phyloP scores from a whole-genome alignment of 192 early-diverging fungal species.

The Diversispora eburnea region DNA sequence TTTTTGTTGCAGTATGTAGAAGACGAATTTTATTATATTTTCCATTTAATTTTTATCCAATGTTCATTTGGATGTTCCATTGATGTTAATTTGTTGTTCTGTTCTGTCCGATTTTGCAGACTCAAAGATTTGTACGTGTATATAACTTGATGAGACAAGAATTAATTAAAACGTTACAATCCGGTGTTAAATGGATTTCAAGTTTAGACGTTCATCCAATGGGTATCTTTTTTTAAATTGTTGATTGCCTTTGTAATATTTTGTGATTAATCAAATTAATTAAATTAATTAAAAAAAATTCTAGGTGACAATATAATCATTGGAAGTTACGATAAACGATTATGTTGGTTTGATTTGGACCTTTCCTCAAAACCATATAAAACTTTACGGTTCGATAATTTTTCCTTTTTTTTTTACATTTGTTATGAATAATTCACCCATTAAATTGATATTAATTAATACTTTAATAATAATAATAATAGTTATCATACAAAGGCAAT shows the following conservation, averaged over 20 bases:
- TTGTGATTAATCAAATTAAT: constrained; percentile 23
- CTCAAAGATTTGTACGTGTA: constrained; percentile 88
- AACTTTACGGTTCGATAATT: constrained; percentile 60
- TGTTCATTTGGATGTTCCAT: background rate
- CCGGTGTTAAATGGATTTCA: constrained; percentile 94
- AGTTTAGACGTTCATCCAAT: constrained; percentile 89
- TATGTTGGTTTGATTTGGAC: constrained; percentile 98
- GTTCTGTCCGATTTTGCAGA: constrained; percentile 44
- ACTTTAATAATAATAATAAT: background rate
- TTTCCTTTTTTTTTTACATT: background rate
- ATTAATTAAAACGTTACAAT: constrained; percentile 75
- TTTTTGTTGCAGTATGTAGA: constrained; percentile 78
- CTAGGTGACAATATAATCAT: constrained; percentile 87
- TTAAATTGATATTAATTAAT: background rate
- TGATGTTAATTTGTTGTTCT: too few species aligned
- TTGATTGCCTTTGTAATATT: background rate
- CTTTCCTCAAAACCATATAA: constrained; percentile 90
- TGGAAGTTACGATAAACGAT: constrained; percentile 91
- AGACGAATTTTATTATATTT: background rate
- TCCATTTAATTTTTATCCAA: background rate
- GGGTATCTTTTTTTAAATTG: constrained; percentile 42
- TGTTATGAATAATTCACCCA: background rate
- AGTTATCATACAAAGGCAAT: constrained; percentile 86
- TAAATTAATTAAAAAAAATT: background rate
- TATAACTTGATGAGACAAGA: constrained; percentile 92